A percentile compares a stretch with the other conserved stretches of the same genome.
phyloP scores from a whole-genome alignment of 805 yeast species.

The Metschnikowia lunata region DNA sequence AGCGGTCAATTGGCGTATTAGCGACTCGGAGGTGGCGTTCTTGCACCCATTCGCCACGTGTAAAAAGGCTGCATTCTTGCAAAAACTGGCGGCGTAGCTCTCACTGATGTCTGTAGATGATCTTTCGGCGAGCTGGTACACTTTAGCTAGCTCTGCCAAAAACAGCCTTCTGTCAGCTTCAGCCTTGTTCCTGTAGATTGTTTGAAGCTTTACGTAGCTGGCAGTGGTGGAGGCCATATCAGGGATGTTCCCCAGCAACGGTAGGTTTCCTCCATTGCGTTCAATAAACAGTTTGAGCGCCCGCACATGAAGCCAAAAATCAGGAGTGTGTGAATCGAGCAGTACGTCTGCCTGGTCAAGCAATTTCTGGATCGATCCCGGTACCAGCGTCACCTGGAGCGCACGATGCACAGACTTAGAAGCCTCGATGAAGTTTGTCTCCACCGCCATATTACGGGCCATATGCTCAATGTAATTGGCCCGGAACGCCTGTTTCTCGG shows the following conservation, averaged over 20 bases:
- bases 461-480: conserved; percentile 27
- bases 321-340: conserved; percentile 21
- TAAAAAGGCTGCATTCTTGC: conserved; percentile 56
- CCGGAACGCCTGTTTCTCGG: conserved; percentile 40
- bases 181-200: conserved; percentile 55
- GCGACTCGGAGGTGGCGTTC: neutral
- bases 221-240: conserved; percentile 83
- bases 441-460: conserved; percentile 47
- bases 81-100: conserved; percentile 45
- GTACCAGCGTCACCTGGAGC: conserved; percentile 32
- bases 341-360: conserved; percentile 11
- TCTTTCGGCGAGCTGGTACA: conserved; percentile 26
- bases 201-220: conserved; percentile 54
- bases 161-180: conserved; percentile 42
- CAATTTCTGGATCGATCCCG: conserved; percentile 23
- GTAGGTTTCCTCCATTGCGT: conserved; percentile 42
- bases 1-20: neutral
- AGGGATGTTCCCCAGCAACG: conserved; percentile 71
- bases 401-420: conserved; percentile 33
- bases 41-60: conserved; percentile 47
- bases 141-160: conserved; percentile 26
- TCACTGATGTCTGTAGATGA: conserved; percentile 25
- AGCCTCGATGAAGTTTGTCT: conserved; percentile 44
- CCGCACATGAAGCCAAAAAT: conserved; percentile 60
- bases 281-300: conserved; percentile 52